A percentile compares a stretch with the other conserved stretches of the same genome.
These are phyloP conservation scores for Powellomyces hirtus DNA, from an alignment of 192 early-diverging fungal species.

Conservation along the genomic window DNA sequence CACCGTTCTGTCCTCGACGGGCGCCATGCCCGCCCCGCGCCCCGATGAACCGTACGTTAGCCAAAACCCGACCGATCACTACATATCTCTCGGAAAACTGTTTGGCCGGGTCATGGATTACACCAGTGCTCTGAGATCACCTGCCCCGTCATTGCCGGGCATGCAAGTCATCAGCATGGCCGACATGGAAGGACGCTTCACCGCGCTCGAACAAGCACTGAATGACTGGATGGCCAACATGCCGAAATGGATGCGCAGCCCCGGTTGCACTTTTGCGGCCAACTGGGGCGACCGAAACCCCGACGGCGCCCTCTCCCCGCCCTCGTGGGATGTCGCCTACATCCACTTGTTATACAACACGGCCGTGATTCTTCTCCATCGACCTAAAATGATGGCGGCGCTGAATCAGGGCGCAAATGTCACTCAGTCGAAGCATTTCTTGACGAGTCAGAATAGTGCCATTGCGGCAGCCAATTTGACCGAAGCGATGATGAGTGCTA, in stretches of 20 bases:
- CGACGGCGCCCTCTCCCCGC: constrained; percentile 10
- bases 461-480: constrained; percentile 9
- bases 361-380: constrained; percentile 37
- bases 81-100: constrained; percentile 36
- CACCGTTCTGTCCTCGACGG: constrained; percentile 14
- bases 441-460: constrained; percentile 14
- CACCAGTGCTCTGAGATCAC: constrained; percentile 25
- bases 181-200: constrained; percentile 32
- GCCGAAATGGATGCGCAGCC: constrained; percentile 28
- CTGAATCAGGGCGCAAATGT: background rate
- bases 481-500: constrained; percentile 20
- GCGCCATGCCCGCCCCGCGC: constrained; percentile 1
- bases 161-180: constrained; percentile 7
- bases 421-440: constrained; percentile 7
- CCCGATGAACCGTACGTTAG: background rate
- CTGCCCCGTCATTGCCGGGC: constrained; percentile 6
- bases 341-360: constrained; percentile 41
- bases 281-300: constrained; percentile 18
- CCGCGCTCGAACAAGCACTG: constrained; percentile 31
- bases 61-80: constrained; percentile 19
- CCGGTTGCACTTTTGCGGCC: constrained; percentile 18
- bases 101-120: constrained; percentile 45
- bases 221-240: constrained; percentile 30
- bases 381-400: constrained; percentile 39
- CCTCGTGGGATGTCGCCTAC: constrained; percentile 26